Base-by-base conservation (phyloP, 352 stramenopile species). In the Globisporangium spiculum region DNA sequence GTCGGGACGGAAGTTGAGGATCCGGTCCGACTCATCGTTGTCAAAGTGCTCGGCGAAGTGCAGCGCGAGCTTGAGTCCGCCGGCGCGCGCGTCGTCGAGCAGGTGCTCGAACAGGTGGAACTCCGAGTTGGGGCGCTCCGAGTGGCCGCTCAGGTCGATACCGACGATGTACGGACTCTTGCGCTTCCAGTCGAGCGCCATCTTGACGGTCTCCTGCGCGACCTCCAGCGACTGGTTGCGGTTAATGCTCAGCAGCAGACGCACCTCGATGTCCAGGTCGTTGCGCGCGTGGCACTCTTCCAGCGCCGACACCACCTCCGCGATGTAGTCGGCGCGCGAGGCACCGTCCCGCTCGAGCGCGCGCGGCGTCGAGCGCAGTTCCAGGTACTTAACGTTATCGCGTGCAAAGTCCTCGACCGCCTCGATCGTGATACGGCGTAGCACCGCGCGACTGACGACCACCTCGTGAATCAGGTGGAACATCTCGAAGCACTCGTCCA, bases 1-100 rank as follows among this genome's bases (percentile, higher is more conserved):
- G 74, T 98, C 91, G 3, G 96, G 96, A 16, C 70, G 65, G 70
- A 98, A 98, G 32, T 81, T 62, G 16, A 98, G 75, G 57, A 98
- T 96, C 5, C 75, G 75, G 27, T 75, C 66, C 12, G 88, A 83
- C 69, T 98, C 92, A 30, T 81, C 73, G 55, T 93, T 83, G 69
- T 94, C 84, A 64, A 88, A 90, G 52, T 98, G 81, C 75, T 98
- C 94, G 1, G 92, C 96, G 77, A 96, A 98, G 74, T 98, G 96
- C 56, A 98, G 75, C 12, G 93, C 90, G 26, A 98, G 72, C 67
- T 92, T 92, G 20, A 98, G 78, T 4, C 89, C 90, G 8, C 79
- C 75, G 2, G 75, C 60, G 64, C 91, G 78, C 38, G 92, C 93
- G 38, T 71, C 74, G 38, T 91, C 67, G 34, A 98, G 86, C 2